phyloP scores from a whole-genome alignment of 164 flowering plant genomes.

The Taxillus chinensis region DNA sequence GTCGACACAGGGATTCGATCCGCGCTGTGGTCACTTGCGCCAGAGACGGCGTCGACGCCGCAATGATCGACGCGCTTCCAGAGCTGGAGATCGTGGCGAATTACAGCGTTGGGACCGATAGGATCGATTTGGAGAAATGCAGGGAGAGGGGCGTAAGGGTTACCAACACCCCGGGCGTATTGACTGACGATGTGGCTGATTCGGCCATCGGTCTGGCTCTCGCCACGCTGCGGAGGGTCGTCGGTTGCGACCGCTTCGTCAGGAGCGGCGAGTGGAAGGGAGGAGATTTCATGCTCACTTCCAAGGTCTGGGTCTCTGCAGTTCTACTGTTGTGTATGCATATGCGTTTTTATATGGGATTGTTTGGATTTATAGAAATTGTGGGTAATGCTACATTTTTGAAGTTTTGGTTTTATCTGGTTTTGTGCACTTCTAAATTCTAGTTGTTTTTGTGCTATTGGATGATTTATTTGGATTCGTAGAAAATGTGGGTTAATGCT shows the following conservation, averaged over 20 bases:
- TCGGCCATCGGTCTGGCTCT: slow-evolving; percentile 33
- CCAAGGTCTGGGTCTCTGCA: not conserved
- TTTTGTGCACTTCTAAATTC: too few relatives aligned
- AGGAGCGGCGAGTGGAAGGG: not conserved
- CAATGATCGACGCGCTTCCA: slow-evolving; percentile 31
- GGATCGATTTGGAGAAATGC: slow-evolving; percentile 41
- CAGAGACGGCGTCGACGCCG: slow-evolving; percentile 13
- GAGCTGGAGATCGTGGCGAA: slow-evolving; percentile 19
- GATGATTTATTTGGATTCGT: too few relatives aligned
- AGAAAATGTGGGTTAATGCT: too few relatives aligned
- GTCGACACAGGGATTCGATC: slow-evolving; percentile 16
- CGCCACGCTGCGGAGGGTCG: not conserved
- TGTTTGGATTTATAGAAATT: too few relatives aligned
- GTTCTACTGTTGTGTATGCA: too few relatives aligned
- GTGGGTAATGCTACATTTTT: too few relatives aligned
- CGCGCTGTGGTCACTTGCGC: slow-evolving; percentile 19
- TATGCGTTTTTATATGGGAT: too few relatives aligned
- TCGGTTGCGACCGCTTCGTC: not conserved
- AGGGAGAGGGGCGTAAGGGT: slow-evolving; percentile 34
- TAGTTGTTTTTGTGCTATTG: too few relatives aligned
- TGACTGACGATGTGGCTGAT: slow-evolving; percentile 48
- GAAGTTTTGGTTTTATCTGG: too few relatives aligned
- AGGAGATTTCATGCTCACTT: not conserved
- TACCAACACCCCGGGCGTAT: slow-evolving; percentile 30
- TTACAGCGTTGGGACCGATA: slow-evolving; percentile 34